phyloP scores from a whole-genome alignment of 78 protist species.

The Dictyostelium capitatum region DNA sequence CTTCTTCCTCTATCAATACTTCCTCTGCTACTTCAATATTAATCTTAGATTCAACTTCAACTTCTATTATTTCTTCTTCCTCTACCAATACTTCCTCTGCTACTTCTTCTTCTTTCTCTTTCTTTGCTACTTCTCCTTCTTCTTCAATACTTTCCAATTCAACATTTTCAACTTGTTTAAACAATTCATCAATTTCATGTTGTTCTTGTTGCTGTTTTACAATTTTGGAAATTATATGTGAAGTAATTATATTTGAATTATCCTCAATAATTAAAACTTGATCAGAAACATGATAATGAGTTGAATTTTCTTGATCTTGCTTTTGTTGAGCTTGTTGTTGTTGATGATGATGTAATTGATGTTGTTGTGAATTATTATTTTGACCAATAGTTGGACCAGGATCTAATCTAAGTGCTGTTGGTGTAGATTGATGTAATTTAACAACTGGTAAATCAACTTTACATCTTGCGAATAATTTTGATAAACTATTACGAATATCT shows the following conservation, averaged over 20 bases:
- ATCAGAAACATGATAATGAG: neutral
- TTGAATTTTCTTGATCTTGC: neutral
- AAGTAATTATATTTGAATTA: neutral
- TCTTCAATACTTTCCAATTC: neutral
- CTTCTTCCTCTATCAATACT: neutral
- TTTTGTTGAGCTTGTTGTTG: neutral
- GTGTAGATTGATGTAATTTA: neutral
- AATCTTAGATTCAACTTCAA: neutral
- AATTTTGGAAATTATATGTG: too few relatives aligned
- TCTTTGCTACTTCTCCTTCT: neutral
- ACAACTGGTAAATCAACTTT: neutral
- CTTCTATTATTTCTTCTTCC: neutral
- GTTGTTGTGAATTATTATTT: neutral
- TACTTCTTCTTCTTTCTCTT: neutral
- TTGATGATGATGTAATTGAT: neutral
- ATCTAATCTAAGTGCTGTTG: neutral
- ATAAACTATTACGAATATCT: slow-evolving; percentile 13
- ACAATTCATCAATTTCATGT: neutral
- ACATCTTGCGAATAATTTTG: slow-evolving; percentile 28
- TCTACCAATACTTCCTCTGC: too few relatives aligned
- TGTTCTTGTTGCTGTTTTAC: neutral
- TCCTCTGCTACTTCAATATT: neutral
- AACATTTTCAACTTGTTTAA: neutral
- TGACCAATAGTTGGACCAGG: slow-evolving; percentile 20
- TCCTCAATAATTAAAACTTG: neutral